Evolutionary conservation across 768 basidiomycete species (phyloP).

Genomic region (Ramaria sp.): DNA sequence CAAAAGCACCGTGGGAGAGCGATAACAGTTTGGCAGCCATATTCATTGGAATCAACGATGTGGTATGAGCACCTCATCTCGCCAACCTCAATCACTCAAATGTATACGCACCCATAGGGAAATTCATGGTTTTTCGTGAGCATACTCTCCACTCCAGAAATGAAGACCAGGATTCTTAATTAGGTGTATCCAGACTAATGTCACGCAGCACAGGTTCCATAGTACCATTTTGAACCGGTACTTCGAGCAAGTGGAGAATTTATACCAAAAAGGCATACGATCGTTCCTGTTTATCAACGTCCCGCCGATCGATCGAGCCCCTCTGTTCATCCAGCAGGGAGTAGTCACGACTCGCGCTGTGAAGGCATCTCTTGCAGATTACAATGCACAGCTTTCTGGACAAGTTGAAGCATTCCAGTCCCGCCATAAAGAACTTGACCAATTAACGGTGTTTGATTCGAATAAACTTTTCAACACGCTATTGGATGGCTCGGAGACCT

Average conservation of each 20-base stretch:
- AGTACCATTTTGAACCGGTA: conserved; percentile 21
- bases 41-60: conserved; percentile 29
- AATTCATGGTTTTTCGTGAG: conserved; percentile 38
- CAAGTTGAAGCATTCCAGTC: conserved; percentile 30
- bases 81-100: neutral
- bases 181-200: conserved; percentile 20
- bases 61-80: conserved; percentile 15
- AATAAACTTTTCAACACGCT: conserved; percentile 48
- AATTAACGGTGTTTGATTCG: conserved; percentile 41
- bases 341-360: conserved; percentile 18
- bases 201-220: conserved; percentile 24
- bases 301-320: conserved; percentile 28
- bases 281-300: conserved; percentile 30
- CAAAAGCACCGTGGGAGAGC: conserved; percentile 22
- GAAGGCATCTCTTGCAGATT: conserved; percentile 29
- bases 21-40: conserved; percentile 24
- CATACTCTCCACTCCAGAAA: neutral
- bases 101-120: conserved; percentile 22
- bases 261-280: conserved; percentile 31
- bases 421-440: conserved; percentile 31
- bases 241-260: conserved; percentile 30
- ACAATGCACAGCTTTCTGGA: conserved; percentile 35
- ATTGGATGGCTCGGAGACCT: conserved; percentile 37
- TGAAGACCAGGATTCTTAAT: conserved; percentile 1
- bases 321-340: conserved; percentile 30